Conservation (phyloP, 495 filamentous ascomycete genomes). For the Aspergillus homomorphus region DNA sequence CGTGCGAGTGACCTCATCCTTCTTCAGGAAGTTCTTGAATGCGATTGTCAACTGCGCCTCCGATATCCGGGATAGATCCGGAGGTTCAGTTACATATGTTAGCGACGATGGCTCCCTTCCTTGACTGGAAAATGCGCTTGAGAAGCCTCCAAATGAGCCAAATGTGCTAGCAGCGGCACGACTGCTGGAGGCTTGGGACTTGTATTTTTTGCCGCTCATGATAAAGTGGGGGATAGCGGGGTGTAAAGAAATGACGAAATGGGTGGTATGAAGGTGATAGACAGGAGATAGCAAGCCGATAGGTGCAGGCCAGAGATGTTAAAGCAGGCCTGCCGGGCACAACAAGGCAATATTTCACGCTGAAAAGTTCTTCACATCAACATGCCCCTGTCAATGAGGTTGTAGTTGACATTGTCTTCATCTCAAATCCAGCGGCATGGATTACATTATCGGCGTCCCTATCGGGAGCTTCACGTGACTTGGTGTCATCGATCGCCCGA, state of each 20-base stretch:
- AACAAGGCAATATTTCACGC: neutral
- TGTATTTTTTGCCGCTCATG: conserved; percentile 66
- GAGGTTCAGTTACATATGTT: conserved; percentile 86
- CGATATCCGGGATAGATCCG: conserved; percentile 72
- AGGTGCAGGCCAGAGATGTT: neutral
- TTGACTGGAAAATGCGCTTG: conserved; percentile 44
- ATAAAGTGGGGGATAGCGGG: conserved; percentile 42
- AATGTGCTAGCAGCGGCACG: conserved; percentile 55
- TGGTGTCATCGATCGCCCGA: conserved; percentile 40
- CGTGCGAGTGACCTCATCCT: conserved; percentile 87
- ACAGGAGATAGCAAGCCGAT: neutral
- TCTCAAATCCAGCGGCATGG: neutral
- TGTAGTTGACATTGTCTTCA: conserved; percentile 3
- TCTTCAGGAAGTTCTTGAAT: conserved; percentile 90
- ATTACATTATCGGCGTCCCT: conserved; percentile 27
- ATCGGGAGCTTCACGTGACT: conserved; percentile 41
- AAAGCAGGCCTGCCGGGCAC: neutral
- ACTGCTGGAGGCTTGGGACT: conserved; percentile 69
- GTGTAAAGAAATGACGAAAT: conserved; percentile 18
- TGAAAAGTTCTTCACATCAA: neutral
- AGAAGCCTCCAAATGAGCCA: conserved; percentile 45
- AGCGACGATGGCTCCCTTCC: conserved; percentile 53
- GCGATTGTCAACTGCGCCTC: conserved; percentile 79
- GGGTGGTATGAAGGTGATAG: conserved; percentile 10
- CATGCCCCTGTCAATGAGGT: neutral